These are phyloP conservation scores for Phyllosticta citrichinensis DNA, from an alignment of 2,329 filamentous ascomycete genomes.

Conservation along the genomic window DNA sequence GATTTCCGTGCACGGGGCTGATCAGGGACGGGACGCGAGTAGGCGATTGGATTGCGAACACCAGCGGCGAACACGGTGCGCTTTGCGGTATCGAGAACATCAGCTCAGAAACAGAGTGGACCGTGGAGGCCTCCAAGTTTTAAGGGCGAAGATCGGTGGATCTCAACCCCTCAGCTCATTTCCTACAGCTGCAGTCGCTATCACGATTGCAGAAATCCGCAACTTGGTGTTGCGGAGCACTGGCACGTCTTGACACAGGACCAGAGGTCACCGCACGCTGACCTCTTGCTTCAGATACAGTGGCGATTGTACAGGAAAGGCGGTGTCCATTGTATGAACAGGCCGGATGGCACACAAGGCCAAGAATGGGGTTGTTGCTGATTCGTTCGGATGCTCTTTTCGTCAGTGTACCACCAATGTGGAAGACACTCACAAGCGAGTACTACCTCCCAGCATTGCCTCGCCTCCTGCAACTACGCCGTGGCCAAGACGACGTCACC, in stretches of 20 bases:
- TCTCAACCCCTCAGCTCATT: not conserved
- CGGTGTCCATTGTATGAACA: not conserved
- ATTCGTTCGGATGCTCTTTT: not conserved
- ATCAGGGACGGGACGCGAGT: not conserved
- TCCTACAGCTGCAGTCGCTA: not conserved
- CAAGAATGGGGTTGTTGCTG: not conserved
- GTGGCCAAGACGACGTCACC: not conserved
- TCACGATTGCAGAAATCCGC: not conserved
- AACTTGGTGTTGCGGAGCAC: not conserved
- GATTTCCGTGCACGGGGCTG: not conserved
- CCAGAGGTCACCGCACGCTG: not conserved
- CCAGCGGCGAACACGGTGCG: not conserved
- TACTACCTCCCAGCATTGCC: not conserved
- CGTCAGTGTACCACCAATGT: not conserved
- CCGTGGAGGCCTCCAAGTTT: not conserved
- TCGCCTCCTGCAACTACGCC: not conserved
- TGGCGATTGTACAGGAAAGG: not conserved
- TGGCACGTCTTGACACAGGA: not conserved
- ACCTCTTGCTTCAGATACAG: not conserved
- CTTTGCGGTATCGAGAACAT: not conserved
- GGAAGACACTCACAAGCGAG: not conserved
- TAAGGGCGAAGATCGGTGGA: not conserved
- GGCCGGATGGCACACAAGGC: not conserved
- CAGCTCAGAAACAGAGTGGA: not conserved
- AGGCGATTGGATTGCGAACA: not conserved